Evolutionary conservation across 2,329 filamentous ascomycete species (phyloP), one percentile per base, ranked within the genome.

Genomic region (Beauveria sp.): DNA sequence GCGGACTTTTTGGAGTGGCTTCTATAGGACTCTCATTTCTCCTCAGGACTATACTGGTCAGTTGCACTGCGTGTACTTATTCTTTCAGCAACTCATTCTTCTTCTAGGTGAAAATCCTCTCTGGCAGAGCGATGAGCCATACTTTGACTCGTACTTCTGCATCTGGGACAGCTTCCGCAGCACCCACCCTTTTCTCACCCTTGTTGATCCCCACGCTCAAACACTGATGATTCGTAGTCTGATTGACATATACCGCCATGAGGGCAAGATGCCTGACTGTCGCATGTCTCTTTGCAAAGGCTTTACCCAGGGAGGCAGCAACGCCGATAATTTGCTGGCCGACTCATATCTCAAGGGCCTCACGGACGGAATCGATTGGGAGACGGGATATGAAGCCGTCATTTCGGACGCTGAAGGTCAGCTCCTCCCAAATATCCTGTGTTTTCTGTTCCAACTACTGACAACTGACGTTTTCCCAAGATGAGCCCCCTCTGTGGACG

Each of bases 281-380:
- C 80, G 88, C 42, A 92, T 92, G 88, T 85, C 83, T 1, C 81
- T 91, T 18, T 89, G 84, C 73, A 91, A 90, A 69, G 89, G 89
- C 0, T 90, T 81, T 70, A 89, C 87, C 0, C 89, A 92, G 71
- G 89, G 89, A 12, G 89, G 89, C 0, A 90, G 87, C 1, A 91
- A 92, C 65, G 87, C 88, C 2, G 89, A 92, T 67, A 80, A 90
- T 10, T 81, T 91, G 2, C 77, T 91, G 10, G 84, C 81, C 1
- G 89, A 91, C 68, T 83, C 88, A 0, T 91, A 83, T 65, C 64
- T 91, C n/a, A 92, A 92, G 70, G 85, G 85, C 42, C 79, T 91
- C 8, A 81, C 76, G 0, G 75, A 79, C 12, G 85, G 81, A 7
- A 80, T 93, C 3, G 87, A 83, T 69, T 93, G 89, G 89, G 75